Evolutionary conservation across 345 rosid genomes (phyloP).

Genomic region (Kandelia obovata): DNA sequence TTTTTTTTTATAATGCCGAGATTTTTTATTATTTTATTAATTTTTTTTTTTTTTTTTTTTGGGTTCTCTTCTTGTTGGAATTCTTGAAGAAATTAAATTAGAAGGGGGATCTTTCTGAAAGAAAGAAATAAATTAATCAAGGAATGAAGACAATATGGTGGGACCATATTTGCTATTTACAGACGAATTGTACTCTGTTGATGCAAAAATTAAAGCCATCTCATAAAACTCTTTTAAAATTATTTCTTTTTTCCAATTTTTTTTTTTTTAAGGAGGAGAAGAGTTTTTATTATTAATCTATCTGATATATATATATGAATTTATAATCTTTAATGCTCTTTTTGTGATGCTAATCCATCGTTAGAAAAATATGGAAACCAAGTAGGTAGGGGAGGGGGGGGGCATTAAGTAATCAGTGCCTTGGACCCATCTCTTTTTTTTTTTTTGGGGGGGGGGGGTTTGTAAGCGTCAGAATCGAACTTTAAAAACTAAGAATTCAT

Average conservation of each 20-base stretch:
- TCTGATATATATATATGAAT: too few species aligned
- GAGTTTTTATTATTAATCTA: too few species aligned
- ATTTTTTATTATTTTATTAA: not conserved
- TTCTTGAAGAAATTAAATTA: not conserved
- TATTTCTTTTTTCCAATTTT: too few species aligned
- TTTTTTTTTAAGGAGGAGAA: too few species aligned
- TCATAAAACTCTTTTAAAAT: not conserved
- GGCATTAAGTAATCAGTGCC: too few species aligned
- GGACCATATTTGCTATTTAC: not conserved
- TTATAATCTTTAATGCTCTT: too few species aligned
- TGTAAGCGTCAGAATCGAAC: too few species aligned
- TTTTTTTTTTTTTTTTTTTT: too few species aligned
- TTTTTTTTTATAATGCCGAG: too few species aligned
- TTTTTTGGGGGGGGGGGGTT: too few species aligned
- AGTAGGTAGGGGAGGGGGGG: not conserved
- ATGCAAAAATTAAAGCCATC: slow-evolving; percentile 13
- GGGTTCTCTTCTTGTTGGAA: not conserved
- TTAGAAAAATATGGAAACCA: not conserved
- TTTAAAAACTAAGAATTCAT: too few species aligned
- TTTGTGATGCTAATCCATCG: not conserved
- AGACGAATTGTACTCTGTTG: not conserved
- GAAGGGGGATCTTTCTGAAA: not conserved
- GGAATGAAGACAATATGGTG: not conserved
- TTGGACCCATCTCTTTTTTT: too few species aligned
- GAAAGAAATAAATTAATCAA: not conserved